These are phyloP conservation scores for Porphyrellus sp. DNA, from an alignment of 1,284 basidiomycete species.

Conservation along the genomic window DNA sequence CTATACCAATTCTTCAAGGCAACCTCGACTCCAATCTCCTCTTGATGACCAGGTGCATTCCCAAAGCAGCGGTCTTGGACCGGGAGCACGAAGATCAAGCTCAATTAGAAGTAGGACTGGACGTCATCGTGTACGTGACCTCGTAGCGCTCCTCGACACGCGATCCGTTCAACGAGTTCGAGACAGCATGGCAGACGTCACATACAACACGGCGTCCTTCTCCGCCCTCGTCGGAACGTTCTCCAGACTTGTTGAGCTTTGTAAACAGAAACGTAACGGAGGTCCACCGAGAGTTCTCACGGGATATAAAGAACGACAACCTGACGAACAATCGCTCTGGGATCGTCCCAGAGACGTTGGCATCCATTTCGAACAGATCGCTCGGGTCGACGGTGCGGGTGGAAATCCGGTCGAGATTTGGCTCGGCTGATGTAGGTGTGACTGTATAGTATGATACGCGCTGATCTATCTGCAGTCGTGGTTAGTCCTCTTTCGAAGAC, in stretches of 20 bases:
- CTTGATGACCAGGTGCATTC: slow-evolving; percentile 34
- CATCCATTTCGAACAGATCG: slow-evolving; percentile 54
- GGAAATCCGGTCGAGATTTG: slow-evolving; percentile 72
- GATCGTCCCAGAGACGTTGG: slow-evolving; percentile 48
- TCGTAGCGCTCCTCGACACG: not conserved
- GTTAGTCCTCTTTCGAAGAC: too few species aligned
- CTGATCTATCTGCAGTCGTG: too few species aligned
- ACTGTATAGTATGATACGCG: slow-evolving; percentile 11
- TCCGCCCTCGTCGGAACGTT: slow-evolving; percentile 61
- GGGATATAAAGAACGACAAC: slow-evolving; percentile 82
- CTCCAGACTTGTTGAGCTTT: slow-evolving; percentile 40
- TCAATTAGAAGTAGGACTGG: slow-evolving; percentile 41
- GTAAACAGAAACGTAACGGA: slow-evolving; percentile 9
- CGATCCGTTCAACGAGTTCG: not conserved
- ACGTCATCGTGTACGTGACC: slow-evolving; percentile 54
- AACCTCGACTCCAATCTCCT: slow-evolving; percentile 59
- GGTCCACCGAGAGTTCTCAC: slow-evolving; percentile 55
- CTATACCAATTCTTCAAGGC: slow-evolving; percentile 71
- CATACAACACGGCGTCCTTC: slow-evolving; percentile 86
- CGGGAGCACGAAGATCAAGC: slow-evolving; percentile 62
- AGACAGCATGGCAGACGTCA: slow-evolving; percentile 81
- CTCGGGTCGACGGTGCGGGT: slow-evolving; percentile 51
- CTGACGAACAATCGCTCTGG: slow-evolving; percentile 73
- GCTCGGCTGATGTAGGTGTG: slow-evolving; percentile 39
- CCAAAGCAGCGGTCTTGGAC: slow-evolving; percentile 56